Conservation (phyloP, 2,329 filamentous ascomycete genomes). For the Botryotinia narcissicola region DNA sequence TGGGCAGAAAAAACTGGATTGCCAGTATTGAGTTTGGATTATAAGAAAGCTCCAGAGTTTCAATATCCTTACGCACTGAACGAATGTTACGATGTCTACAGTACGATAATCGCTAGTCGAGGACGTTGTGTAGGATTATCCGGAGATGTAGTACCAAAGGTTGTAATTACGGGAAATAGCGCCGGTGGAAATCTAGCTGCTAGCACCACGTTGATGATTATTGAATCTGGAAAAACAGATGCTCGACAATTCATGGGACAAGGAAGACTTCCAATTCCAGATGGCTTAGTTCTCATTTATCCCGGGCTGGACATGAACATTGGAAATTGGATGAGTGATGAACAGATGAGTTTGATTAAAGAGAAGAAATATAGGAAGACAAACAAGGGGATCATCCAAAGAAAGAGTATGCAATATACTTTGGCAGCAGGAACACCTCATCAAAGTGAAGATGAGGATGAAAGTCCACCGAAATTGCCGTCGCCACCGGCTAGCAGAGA, state of each 20-base stretch:
- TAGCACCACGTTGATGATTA: constrained; percentile 81
- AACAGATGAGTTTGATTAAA: constrained; percentile 92
- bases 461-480: constrained; percentile 39
- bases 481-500: constrained; percentile 21
- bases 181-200: constrained; percentile 80
- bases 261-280: constrained; percentile 66
- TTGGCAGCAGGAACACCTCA: constrained; percentile 80
- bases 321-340: constrained; percentile 98
- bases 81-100: constrained; percentile 84
- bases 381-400: constrained; percentile 73
- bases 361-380: constrained; percentile 75
- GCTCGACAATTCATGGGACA: constrained; percentile 55
- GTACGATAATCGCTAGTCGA: constrained; percentile 67
- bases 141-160: constrained; percentile 61
- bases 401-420: constrained; percentile 88
- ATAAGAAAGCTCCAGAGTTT: constrained; percentile 80
- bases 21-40: constrained; percentile 89
- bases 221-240: constrained; percentile 66
- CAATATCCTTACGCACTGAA: constrained; percentile 84
- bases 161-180: constrained; percentile 76
- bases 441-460: constrained; percentile 70
- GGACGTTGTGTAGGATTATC: constrained; percentile 75
- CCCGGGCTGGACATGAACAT: constrained; percentile 96
- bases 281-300: constrained; percentile 82
- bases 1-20: constrained; percentile 88